Conservation (phyloP, 345 rosid species). For the Populus davidiana region DNA sequence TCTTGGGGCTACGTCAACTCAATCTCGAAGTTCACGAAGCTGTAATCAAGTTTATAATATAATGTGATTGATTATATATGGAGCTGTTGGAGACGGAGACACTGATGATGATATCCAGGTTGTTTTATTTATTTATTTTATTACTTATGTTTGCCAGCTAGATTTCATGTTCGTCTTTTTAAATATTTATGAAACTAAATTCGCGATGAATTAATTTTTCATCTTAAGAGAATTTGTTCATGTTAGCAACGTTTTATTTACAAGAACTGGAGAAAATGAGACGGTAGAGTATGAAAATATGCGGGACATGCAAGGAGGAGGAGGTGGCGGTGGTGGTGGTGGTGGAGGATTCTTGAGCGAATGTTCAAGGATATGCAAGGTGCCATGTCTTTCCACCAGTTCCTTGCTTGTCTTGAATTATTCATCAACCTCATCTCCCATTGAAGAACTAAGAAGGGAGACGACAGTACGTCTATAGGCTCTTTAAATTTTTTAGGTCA, state of each 20-base stretch:
- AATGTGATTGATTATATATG: conserved; percentile 26
- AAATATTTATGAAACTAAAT: too few relatives aligned
- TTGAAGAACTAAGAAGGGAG: not conserved
- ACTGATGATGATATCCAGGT: conserved; percentile 36
- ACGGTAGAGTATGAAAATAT: conserved; percentile 11
- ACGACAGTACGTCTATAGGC: not conserved
- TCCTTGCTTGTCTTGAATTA: conserved; percentile 24
- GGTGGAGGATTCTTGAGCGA: conserved; percentile 25
- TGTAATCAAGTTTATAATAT: not conserved
- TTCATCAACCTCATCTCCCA: not conserved
- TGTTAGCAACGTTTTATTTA: conserved; percentile 28
- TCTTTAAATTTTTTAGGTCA: too few relatives aligned
- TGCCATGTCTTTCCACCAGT: conserved; percentile 30
- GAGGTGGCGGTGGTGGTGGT: not conserved
- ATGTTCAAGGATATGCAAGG: conserved; percentile 34
- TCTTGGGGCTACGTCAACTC: not conserved
- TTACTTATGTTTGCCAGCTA: not conserved
- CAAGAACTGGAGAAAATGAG: conserved; percentile 29
- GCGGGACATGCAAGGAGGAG: conserved; percentile 18
- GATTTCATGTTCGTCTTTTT: not conserved
- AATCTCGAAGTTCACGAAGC: not conserved
- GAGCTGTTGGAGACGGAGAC: conserved; percentile 38
- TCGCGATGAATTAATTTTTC: too few relatives aligned
- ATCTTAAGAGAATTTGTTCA: conserved; percentile 14
- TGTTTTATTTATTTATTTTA: not conserved